Evolutionary conservation across 225 moss, liverwort and hornwort genomes (phyloP).

Genomic region (Pseudoscleropodium purum): DNA sequence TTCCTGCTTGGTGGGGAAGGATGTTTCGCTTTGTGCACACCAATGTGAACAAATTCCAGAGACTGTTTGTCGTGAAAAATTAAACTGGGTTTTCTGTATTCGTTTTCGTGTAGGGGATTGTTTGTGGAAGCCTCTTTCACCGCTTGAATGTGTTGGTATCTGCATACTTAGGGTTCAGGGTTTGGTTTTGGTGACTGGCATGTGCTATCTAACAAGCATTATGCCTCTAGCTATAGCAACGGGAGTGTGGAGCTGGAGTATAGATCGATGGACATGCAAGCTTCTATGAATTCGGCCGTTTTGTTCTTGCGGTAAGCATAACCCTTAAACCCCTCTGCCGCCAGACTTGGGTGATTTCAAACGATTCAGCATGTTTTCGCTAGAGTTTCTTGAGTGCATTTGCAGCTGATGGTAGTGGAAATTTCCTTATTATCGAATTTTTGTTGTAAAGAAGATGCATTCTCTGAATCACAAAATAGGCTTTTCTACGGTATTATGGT

Average conservation of each 20-base stretch:
- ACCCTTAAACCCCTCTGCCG: too few species aligned
- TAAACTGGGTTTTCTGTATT: background rate
- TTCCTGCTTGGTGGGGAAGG: background rate
- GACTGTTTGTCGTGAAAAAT: background rate
- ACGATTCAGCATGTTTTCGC: background rate
- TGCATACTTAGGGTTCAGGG: background rate
- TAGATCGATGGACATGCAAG: too few species aligned
- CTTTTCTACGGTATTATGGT: background rate
- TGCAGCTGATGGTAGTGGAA: too few species aligned
- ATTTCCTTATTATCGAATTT: background rate
- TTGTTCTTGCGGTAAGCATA: background rate
- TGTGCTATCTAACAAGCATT: background rate
- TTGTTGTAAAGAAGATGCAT: background rate
- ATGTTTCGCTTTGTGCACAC: background rate
- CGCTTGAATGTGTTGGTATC: background rate
- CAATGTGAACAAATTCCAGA: background rate
- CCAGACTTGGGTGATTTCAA: background rate
- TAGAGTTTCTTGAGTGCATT: background rate
- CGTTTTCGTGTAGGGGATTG: background rate
- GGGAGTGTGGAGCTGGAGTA: background rate
- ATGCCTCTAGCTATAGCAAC: background rate
- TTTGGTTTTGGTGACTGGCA: background rate
- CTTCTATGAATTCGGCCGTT: background rate
- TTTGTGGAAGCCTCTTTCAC: background rate
- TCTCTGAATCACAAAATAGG: too few species aligned